Conservation (phyloP, 2,329 filamentous ascomycete species). For the Beauveria caledonica region DNA sequence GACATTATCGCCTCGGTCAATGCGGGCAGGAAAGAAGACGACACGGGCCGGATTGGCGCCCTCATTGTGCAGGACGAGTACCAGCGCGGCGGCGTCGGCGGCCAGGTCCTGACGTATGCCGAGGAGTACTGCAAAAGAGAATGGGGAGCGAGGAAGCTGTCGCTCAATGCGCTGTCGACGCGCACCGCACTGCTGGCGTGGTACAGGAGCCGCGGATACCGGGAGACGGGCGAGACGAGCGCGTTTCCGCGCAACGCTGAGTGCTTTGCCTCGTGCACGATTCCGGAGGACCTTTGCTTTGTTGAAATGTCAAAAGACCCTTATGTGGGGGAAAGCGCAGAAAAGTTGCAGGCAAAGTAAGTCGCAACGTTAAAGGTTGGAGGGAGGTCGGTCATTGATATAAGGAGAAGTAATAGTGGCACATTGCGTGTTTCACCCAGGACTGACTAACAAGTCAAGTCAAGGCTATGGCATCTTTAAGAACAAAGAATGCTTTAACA, state of each 20-base stretch:
- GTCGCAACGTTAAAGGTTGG: no score
- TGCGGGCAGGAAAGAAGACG: slow-evolving; percentile 14
- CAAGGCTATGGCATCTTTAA: no score
- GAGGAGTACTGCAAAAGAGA: slow-evolving; percentile 20
- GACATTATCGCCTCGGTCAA: slow-evolving; percentile 18
- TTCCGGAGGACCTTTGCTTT: slow-evolving; percentile 27
- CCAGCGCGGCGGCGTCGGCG: slow-evolving; percentile 25
- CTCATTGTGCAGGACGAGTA: slow-evolving; percentile 20
- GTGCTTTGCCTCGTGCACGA: slow-evolving; percentile 3
- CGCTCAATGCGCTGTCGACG: slow-evolving; percentile 27
- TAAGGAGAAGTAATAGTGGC: no score
- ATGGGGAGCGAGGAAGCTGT: slow-evolving; percentile 22
- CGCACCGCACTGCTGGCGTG: slow-evolving; percentile 27
- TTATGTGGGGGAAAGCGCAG: background rate
- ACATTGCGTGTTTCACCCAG: no score
- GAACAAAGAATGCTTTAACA: no score
- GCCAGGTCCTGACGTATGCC: slow-evolving; percentile 23
- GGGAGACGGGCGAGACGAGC: slow-evolving; percentile 24
- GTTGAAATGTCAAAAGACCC: slow-evolving; percentile 27
- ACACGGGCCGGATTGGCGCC: slow-evolving; percentile 19
- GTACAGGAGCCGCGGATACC: slow-evolving; percentile 28
- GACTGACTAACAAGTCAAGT: no score
- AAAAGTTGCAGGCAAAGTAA: background rate
- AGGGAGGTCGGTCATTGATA: no score
- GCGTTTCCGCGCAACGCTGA: slow-evolving; percentile 23